Evolutionary conservation across 345 rosid species (phyloP).

Genomic region (Corymbia maculata): DNA sequence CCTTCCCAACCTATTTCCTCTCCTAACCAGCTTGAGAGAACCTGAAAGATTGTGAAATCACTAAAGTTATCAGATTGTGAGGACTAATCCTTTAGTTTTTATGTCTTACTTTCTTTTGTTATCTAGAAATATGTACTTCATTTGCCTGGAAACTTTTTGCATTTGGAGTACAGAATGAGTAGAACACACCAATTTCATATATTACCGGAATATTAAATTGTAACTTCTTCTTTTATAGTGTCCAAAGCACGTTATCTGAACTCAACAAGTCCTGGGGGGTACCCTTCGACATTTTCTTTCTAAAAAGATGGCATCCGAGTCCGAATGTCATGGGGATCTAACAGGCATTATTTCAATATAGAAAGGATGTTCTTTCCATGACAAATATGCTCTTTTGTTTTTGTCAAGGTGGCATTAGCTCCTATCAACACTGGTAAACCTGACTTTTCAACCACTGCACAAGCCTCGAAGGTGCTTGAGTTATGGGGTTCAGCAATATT

Average conservation of each 20-base stretch:
- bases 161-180: background rate
- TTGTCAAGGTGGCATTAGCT: conserved; percentile 63
- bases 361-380: background rate
- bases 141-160: background rate
- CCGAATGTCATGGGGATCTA: background rate
- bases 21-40: background rate
- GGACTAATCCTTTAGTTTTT: background rate
- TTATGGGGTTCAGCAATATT: conserved; percentile 78
- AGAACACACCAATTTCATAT: background rate
- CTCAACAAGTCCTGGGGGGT: background rate
- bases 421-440: too few relatives aligned
- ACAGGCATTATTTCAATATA: background rate
- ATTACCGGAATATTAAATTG: background rate
- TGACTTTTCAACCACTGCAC: conserved; percentile 77
- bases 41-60: background rate
- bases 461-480: conserved; percentile 76
- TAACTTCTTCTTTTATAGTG: background rate
- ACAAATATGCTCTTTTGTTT: background rate
- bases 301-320: background rate
- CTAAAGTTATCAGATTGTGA: background rate
- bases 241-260: background rate
- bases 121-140: background rate
- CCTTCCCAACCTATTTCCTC: background rate
- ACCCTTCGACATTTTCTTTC: background rate
- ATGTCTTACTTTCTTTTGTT: background rate